A percentile compares a stretch with the other conserved stretches of the same genome.
Conservation (phyloP, 2,329 filamentous ascomycete species). For the Calcarisporium arbuscula region DNA sequence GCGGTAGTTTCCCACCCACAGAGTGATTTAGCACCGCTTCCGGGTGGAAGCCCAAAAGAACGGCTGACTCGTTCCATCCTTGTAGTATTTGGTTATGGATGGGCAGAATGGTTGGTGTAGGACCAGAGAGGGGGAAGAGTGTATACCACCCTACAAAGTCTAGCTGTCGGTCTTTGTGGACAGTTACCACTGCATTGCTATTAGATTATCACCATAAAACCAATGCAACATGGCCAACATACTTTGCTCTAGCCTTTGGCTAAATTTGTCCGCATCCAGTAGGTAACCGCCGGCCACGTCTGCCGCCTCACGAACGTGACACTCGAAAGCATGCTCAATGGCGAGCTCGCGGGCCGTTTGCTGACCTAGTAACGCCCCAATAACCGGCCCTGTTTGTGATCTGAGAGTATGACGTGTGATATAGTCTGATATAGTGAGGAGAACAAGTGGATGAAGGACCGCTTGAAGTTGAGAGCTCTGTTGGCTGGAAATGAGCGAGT, state of each 20-base stretch:
- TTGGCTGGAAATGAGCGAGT: slow-evolving; percentile 58
- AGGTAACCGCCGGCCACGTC: slow-evolving; percentile 49
- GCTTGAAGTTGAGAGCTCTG: slow-evolving; percentile 71
- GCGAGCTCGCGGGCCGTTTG: slow-evolving; percentile 88
- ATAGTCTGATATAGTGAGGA: slow-evolving; percentile 95
- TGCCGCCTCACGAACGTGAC: slow-evolving; percentile 45
- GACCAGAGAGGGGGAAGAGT: slow-evolving; percentile 65
- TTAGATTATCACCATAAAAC: neutral
- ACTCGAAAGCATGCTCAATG: slow-evolving; percentile 89
- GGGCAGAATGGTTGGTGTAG: slow-evolving; percentile 59
- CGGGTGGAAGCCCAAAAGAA: slow-evolving; percentile 84
- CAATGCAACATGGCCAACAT: too few relatives aligned
- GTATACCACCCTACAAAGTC: slow-evolving; percentile 93
- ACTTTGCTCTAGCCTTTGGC: slow-evolving; percentile 78
- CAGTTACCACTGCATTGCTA: slow-evolving; percentile 63
- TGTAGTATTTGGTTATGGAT: slow-evolving; percentile 74
- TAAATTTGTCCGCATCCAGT: slow-evolving; percentile 68
- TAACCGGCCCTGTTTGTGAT: slow-evolving; percentile 65
- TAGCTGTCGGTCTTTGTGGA: slow-evolving; percentile 77
- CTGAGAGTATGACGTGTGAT: slow-evolving; percentile 86
- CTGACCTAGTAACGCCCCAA: slow-evolving; percentile 84
- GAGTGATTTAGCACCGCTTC: slow-evolving; percentile 46
- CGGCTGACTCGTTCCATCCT: slow-evolving; percentile 74
- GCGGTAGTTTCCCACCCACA: slow-evolving; percentile 72
- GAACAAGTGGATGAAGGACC: slow-evolving; percentile 85